These are phyloP conservation scores for Suillus ampliporus DNA, from an alignment of 768 basidiomycete species.

Conservation along the genomic window DNA sequence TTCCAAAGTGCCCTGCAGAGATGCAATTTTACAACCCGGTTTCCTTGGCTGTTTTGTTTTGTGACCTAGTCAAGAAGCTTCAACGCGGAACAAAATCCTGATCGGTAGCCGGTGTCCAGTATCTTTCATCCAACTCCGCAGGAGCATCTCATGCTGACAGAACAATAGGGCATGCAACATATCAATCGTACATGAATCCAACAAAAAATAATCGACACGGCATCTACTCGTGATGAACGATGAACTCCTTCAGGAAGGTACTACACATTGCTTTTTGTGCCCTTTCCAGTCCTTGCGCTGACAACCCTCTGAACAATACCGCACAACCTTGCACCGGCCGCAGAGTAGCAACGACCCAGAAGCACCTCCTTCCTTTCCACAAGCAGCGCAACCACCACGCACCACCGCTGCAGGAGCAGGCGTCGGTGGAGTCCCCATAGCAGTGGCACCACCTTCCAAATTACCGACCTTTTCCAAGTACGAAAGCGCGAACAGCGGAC, in stretches of 20 bases:
- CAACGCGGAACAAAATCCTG: no score
- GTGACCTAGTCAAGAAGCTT: no score
- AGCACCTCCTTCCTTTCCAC: constrained; percentile 20
- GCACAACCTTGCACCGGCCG: constrained; percentile 42
- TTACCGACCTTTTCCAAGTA: constrained; percentile 49
- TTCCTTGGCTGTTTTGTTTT: no score
- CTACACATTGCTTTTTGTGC: constrained; percentile 45
- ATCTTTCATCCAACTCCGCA: no score
- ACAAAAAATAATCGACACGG: not conserved
- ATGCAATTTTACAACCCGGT: no score
- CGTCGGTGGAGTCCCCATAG: not conserved
- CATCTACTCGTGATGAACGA: not conserved
- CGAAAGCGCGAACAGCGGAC: constrained; percentile 58
- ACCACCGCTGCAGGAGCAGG: not conserved
- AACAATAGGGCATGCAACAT: no score
- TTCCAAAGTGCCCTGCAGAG: no score
- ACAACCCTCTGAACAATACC: constrained; percentile 51
- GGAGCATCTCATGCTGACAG: no score
- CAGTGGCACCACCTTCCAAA: not conserved
- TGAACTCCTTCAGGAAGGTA: not conserved
- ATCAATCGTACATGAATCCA: not conserved
- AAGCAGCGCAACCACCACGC: constrained; percentile 21
- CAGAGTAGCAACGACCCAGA: constrained; percentile 36
- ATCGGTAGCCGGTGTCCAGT: no score
- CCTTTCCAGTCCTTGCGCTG: constrained; percentile 53